A percentile compares a stretch with the other conserved stretches of the same genome.
Conservation (phyloP, 129 eudicot genomes). For the Artemisia annua region DNA sequence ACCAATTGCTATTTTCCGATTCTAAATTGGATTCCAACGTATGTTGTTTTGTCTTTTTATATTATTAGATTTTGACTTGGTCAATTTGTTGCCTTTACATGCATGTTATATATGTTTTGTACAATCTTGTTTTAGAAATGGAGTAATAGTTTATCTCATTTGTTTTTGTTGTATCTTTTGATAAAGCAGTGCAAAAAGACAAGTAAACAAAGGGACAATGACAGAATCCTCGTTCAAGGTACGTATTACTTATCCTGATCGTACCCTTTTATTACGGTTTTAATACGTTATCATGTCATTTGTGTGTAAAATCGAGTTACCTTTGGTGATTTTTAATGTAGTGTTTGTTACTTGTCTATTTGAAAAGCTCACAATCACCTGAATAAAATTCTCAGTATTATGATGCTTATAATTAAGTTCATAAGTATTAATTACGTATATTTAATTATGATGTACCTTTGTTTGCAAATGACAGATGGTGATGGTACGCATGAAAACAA, state of each 20-base stretch:
- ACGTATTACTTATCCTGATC: not conserved
- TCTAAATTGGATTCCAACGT: conserved; percentile 1
- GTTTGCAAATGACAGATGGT: conserved; percentile 17
- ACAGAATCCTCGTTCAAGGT: conserved; percentile 19
- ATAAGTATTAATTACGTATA: not conserved
- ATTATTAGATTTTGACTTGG: conserved; percentile 21
- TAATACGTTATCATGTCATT: not conserved
- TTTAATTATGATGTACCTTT: not conserved
- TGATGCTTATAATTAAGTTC: not conserved
- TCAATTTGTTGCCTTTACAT: conserved; percentile 14
- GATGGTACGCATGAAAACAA: conserved; percentile 19
- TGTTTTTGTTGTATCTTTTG: not conserved
- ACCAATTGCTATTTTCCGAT: conserved; percentile 1
- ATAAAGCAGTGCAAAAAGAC: not conserved
- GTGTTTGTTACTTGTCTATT: too few relatives aligned
- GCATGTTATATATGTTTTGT: conserved; percentile 3
- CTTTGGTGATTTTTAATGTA: too few relatives aligned
- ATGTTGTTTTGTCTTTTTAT: conserved; percentile 8
- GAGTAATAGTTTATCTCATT: not conserved
- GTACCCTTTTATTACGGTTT: too few relatives aligned
- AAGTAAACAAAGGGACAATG: conserved; percentile 19
- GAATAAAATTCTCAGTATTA: not conserved
- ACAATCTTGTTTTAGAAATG: not conserved
- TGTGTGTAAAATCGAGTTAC: too few relatives aligned
- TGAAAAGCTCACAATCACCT: not conserved